These are phyloP conservation scores for Fusarium temperatum DNA, from an alignment of 2,329 filamentous ascomycete genomes.

Conservation along the genomic window DNA sequence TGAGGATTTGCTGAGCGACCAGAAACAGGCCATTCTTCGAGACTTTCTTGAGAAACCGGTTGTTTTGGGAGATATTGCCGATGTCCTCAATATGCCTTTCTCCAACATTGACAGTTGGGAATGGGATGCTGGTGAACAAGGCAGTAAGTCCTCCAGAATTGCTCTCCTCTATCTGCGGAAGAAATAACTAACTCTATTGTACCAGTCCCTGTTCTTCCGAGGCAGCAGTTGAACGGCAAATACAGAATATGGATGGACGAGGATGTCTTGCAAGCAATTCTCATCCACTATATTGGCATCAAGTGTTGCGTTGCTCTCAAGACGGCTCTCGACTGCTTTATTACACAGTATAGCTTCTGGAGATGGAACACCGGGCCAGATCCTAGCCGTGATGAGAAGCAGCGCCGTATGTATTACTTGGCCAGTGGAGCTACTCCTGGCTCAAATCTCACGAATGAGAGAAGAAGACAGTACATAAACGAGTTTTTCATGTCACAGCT, in stretches of 20 bases:
- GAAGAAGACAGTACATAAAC: neutral
- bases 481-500: neutral
- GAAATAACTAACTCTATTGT: neutral
- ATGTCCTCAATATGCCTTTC: neutral
- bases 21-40: constrained; percentile 2
- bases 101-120: neutral
- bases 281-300: neutral
- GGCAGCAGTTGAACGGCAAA: neutral
- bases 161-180: neutral
- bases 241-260: constrained; percentile 4
- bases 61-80: neutral
- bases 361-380: neutral
- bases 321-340: neutral
- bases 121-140: neutral
- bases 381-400: neutral
- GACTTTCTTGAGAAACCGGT: neutral
- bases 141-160: neutral
- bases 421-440: neutral
- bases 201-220: neutral
- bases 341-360: neutral
- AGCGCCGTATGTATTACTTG: neutral
- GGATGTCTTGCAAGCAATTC: neutral
- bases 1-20: neutral
- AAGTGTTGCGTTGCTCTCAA: neutral
- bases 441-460: neutral